A percentile compares a stretch with the other conserved stretches of the same genome.
Conservation (phyloP, 441 rosid genomes). For the Adansonia rubrostipa region DNA sequence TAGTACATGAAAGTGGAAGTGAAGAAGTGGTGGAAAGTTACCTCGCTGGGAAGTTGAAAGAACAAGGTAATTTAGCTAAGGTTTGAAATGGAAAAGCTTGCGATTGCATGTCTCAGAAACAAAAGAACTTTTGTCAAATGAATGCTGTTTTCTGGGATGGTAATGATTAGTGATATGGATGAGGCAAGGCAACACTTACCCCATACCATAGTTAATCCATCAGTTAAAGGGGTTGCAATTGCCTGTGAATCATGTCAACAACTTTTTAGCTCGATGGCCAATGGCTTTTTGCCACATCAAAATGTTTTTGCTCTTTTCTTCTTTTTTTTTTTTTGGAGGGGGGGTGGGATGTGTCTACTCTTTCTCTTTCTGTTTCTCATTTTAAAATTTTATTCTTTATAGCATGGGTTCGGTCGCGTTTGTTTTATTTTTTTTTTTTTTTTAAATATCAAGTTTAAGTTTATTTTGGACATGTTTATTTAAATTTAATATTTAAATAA, state of each 20-base stretch:
- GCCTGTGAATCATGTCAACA: neutral
- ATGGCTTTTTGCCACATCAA: neutral
- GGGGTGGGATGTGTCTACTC: too few species aligned
- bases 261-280: constrained; percentile 10
- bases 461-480: too few species aligned
- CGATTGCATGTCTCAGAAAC: constrained; percentile 18
- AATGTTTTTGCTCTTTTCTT: neutral
- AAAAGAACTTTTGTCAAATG: neutral
- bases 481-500: too few species aligned
- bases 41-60: constrained; percentile 13
- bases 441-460: neutral
- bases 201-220: neutral
- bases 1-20: neutral
- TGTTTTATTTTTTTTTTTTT: too few species aligned
- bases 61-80: neutral
- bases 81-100: neutral
- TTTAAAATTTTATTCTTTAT: neutral
- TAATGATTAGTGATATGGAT: neutral
- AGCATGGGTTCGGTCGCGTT: neutral
- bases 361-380: neutral
- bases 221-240: neutral
- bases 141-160: neutral
- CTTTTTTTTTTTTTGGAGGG: neutral
- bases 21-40: neutral
- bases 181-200: neutral